A percentile compares a stretch with the other conserved stretches of the same genome.
Evolutionary conservation across 805 yeast genomes (phyloP).

Genomic region (Barnettozyma vustinii): DNA sequence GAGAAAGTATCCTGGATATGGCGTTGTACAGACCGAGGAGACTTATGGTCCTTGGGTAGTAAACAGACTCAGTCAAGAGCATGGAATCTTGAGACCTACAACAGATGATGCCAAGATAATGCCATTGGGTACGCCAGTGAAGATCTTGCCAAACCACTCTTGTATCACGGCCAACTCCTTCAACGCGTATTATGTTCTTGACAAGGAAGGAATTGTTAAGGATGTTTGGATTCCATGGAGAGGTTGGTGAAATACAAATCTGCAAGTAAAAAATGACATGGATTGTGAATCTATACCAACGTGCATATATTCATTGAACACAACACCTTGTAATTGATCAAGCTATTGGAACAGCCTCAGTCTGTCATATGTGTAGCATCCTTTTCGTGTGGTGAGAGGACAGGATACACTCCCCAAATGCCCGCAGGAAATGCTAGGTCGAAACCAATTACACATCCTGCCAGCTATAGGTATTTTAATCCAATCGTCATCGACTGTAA

Average conservation of each 20-base stretch:
- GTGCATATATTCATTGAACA: too few relatives aligned
- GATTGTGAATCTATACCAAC: too few relatives aligned
- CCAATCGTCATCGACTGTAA: conserved; percentile 54
- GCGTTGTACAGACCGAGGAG: conserved; percentile 37
- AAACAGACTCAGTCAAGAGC: conserved; percentile 72
- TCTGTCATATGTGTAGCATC: conserved; percentile 29
- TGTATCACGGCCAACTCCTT: conserved; percentile 66
- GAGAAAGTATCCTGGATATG: conserved; percentile 51
- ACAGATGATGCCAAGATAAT: conserved; percentile 26
- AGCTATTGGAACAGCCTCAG: conserved; percentile 29
- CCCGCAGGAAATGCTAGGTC: conserved; percentile 29
- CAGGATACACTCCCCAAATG: conserved; percentile 50
- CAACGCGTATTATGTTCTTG: conserved; percentile 47
- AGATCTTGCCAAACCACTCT: conserved; percentile 62
- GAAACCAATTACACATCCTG: conserved; percentile 8
- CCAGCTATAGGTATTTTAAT: conserved; percentile 31
- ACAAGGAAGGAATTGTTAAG: conserved; percentile 42
- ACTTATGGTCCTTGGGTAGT: conserved; percentile 53
- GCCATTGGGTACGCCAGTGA: conserved; percentile 50
- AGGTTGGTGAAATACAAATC: conserved; percentile 35
- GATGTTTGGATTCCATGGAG: conserved; percentile 68
- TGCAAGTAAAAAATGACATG: too few relatives aligned
- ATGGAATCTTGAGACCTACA: conserved; percentile 60
- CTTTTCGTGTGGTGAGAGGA: conserved; percentile 46
- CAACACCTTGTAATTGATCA: conserved; percentile 5